Percentiles rank a stretch among this genome's conserved stretches.
Conservation (phyloP, 306 rosid species). For the Senna tora region DNA sequence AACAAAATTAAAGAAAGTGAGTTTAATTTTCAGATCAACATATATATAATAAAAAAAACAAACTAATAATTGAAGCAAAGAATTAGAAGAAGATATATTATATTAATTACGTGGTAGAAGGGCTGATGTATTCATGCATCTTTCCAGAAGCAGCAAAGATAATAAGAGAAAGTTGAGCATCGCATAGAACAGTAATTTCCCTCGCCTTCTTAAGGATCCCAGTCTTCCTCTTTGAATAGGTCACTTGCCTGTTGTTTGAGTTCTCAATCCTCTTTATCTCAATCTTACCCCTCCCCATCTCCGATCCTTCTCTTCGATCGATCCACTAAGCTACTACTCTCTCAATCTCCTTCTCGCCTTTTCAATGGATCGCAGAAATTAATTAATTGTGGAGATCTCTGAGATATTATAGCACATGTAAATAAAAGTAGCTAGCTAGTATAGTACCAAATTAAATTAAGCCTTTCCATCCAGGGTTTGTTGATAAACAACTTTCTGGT, state of each 20-base stretch:
- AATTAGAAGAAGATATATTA: background rate
- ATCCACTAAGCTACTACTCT: too few relatives aligned
- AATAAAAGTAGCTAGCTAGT: constrained; percentile 44
- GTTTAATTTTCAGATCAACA: background rate
- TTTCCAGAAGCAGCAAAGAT: constrained; percentile 65
- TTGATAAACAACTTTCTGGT: constrained; percentile 65
- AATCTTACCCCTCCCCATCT: constrained; percentile 95
- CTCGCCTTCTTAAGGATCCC: constrained; percentile 86
- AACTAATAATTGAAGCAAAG: too few relatives aligned
- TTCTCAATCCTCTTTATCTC: constrained; percentile 96
- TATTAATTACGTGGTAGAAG: constrained; percentile 58
- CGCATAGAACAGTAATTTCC: constrained; percentile 87
- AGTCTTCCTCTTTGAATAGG: constrained; percentile 81
- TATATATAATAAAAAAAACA: too few relatives aligned
- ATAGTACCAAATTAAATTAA: constrained; percentile 24
- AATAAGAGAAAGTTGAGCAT: constrained; percentile 78
- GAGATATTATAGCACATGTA: constrained; percentile 7
- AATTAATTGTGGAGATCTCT: background rate
- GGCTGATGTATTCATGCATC: constrained; percentile 74
- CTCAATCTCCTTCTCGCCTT: background rate
- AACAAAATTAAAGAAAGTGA: background rate
- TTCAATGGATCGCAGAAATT: constrained; percentile 38
- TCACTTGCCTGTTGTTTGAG: constrained; percentile 82
- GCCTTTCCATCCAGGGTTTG: constrained; percentile 62
- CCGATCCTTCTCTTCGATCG: too few relatives aligned